Evolutionary conservation across 2,329 filamentous ascomycete species (phyloP), one percentile per base, ranked within the genome.

Genomic region (Shiraia sp.): DNA sequence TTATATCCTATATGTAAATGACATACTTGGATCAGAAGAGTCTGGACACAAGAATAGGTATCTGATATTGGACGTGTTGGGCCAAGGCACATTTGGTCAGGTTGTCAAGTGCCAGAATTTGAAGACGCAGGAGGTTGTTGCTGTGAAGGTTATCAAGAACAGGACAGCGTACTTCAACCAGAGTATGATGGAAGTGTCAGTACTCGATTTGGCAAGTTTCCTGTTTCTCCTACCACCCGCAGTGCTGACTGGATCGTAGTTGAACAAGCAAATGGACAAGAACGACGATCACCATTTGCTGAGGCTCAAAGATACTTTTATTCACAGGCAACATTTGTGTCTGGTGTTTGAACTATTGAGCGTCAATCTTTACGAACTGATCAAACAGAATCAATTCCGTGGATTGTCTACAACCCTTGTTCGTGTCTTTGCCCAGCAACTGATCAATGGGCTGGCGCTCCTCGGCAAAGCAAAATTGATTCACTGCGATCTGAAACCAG

Each of bases 111-210:
- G 93, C 67, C 93, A 99, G 70, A 99, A 99, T 61, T 73, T 99
- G 59, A 96, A 96, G 74, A 97, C 93, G 1, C 91, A 96, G 69
- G 93, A 99, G 72, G 93, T 99, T 27, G 93, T 99, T 31, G 93
- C 93, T 3, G 93, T 99, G 56, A 99, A 99, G 74, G 93, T 99
- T 40, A 93, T 99, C 75, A 99, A 99, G 75, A 99, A 99, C 72
- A 86, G 92, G 61, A 99, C 93, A 2, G 93, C 93, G 26, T 99
- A 99, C 71, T 99, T 99, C 76, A 99, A 99, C 67, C 93, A 99
- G 72, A 97, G 93, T 71, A 99, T 99, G 93, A 99, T 99, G 93
- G 93, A 99, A 68, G 93, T 99, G 23, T 99, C 93, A 2, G 93
- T 99, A 16, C 78, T 99, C 43, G 93, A 99, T 71, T 68, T 99